These are phyloP conservation scores for Trichoderma semiorbis DNA, from an alignment of 2,329 filamentous ascomycete genomes.

Conservation along the genomic window DNA sequence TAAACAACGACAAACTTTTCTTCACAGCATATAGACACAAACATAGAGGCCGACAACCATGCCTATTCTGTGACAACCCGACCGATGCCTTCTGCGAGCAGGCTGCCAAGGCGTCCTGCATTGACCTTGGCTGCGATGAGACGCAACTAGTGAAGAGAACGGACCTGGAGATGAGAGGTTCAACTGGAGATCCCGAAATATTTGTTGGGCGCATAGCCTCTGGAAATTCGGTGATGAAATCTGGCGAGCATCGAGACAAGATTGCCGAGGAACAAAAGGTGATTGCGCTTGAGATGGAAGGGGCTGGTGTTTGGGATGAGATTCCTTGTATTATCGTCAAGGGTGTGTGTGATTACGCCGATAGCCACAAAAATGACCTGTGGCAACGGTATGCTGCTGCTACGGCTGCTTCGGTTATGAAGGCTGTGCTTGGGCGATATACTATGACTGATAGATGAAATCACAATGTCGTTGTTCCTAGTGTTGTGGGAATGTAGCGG, in stretches of 20 bases:
- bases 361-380: background rate
- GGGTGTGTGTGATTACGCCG: background rate
- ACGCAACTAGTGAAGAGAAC: background rate
- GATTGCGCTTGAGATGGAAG: background rate
- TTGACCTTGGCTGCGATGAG: background rate
- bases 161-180: background rate
- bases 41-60: background rate
- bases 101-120: background rate
- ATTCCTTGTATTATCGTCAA: background rate
- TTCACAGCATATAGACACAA: background rate
- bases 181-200: background rate
- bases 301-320: background rate
- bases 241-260: background rate
- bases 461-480: rapidly evolving
- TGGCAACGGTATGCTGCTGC: background rate
- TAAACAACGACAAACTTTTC: background rate
- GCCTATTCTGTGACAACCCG: background rate
- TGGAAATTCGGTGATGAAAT: background rate
- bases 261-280: background rate
- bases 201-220: background rate
- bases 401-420: background rate
- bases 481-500: background rate
- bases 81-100: background rate
- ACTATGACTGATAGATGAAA: background rate
- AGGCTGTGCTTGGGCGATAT: background rate